Conservation (phyloP, 2,329 filamentous ascomycete species). For the Chrysoporthe puriensis region DNA sequence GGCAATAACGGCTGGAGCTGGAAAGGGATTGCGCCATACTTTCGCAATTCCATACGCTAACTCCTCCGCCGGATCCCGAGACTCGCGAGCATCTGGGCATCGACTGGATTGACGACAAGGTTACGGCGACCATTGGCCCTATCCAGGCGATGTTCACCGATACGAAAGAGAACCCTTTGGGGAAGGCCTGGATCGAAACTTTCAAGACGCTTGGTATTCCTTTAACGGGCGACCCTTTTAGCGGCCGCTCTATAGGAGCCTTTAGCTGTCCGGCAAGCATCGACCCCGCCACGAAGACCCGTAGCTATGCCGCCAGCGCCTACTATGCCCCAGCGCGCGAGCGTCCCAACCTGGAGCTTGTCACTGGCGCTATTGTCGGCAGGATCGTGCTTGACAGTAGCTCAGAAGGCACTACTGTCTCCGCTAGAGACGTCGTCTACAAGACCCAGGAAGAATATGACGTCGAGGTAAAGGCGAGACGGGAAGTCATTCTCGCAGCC, state of each 20-base stretch:
- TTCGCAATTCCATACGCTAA: slow-evolving; percentile 11
- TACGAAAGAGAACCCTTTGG: slow-evolving; percentile 8
- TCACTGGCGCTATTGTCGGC: background rate
- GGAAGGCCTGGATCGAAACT: slow-evolving; percentile 12
- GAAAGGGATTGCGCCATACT: slow-evolving; percentile 1
- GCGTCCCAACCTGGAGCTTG: slow-evolving; percentile 4
- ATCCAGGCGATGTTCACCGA: slow-evolving; percentile 11
- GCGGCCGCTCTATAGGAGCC: background rate
- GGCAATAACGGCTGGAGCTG: slow-evolving; percentile 14
- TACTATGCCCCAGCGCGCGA: slow-evolving; percentile 5
- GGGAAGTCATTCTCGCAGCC: slow-evolving; percentile 45
- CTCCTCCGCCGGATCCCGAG: background rate
- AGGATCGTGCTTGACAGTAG: background rate
- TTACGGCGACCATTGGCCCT: slow-evolving; percentile 2
- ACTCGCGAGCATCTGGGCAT: background rate
- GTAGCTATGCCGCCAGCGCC: slow-evolving; percentile 12
- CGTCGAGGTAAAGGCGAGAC: slow-evolving; percentile 11
- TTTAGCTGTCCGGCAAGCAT: slow-evolving; percentile 12
- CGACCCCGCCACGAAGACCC: slow-evolving; percentile 8
- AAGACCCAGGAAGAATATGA: background rate
- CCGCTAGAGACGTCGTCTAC: background rate
- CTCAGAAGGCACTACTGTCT: background rate
- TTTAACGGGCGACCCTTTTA: slow-evolving; percentile 1
- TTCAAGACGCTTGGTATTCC: background rate
- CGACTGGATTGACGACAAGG: slow-evolving; percentile 5